Evolutionary conservation across 2,329 filamentous ascomycete genomes (phyloP), one percentile per base, ranked within the genome.

Genomic region (Verticillium longisporum): DNA sequence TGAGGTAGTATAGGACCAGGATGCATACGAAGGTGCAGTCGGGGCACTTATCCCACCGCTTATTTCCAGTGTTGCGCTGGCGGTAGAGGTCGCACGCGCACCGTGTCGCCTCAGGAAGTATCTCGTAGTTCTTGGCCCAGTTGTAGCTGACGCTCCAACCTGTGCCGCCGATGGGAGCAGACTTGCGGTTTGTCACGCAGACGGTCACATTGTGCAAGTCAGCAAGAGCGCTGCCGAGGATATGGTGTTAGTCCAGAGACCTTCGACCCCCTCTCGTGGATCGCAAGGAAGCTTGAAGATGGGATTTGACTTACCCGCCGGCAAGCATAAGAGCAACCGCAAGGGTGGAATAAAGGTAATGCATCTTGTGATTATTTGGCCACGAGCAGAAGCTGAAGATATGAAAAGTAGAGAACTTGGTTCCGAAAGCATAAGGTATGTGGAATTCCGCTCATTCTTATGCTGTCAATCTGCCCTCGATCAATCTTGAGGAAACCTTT

Each of bases 21-120:
- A 6, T 9, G 15, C 38, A n/a, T 45, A 45, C 61, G 13, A 61
- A 64, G 1, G 34, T 54, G 55, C 65, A 65, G 55, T 65, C 65
- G 5, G 63, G 61, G 56, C 65, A 66, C n/a, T 57, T 57, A n/a
- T 65, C 65, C 63, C 63, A 65, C 7, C 61, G 61, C 14, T 65
- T 64, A 60, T 62, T 61, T 32, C 64, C 64, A 4, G 64, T 65
- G 64, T 64, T 64, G 45, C 64, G 64, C 37, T 32, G 37, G 55
- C 34, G 62, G 58, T 65, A 65, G 4, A 54, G 13, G 55, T 33
- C 26, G 54, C 64, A 65, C 6, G 64, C 64, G 54, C 64, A 65
- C 38, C 57, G 26, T 13, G 64, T 65, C 2, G 41, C 64, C 2
- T 56, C 32, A 37, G 55, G 36, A 11, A 53, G 13, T 56, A 63